Evolutionary conservation across 2,329 filamentous ascomycete species (phyloP).

Genomic region (Penicillium brevicompactum): DNA sequence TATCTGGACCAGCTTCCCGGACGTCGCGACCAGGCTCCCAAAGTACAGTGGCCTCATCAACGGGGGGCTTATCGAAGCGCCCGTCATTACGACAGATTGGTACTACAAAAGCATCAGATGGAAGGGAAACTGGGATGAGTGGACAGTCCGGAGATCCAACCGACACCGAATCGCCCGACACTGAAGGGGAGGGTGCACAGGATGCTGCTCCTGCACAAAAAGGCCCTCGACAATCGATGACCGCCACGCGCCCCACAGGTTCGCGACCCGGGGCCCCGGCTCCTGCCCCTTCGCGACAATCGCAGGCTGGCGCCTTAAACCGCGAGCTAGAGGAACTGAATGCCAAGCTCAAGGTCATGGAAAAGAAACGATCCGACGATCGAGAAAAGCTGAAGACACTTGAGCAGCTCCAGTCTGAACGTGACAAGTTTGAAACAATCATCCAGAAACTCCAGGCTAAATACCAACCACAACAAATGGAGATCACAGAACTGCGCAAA

Average conservation of each 20-base stretch:
- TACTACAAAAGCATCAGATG: slow-evolving; percentile 30
- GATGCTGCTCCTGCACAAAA: slow-evolving; percentile 24
- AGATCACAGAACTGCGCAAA: slow-evolving; percentile 74
- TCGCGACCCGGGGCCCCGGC: slow-evolving; percentile 32
- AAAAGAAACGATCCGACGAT: slow-evolving; percentile 84
- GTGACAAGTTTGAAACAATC: slow-evolving; percentile 66
- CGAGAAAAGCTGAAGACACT: slow-evolving; percentile 79
- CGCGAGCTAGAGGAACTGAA: slow-evolving; percentile 85
- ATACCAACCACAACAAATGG: slow-evolving; percentile 80
- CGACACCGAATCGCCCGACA: slow-evolving; percentile 30
- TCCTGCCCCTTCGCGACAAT: slow-evolving; percentile 44
- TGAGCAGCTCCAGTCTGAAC: slow-evolving; percentile 68
- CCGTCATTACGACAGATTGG: slow-evolving; percentile 34
- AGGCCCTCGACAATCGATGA: slow-evolving; percentile 25
- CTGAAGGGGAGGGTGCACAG: slow-evolving; percentile 24
- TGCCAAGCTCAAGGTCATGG: slow-evolving; percentile 80
- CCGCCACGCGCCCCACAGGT: slow-evolving; percentile 25
- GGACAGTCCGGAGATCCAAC: slow-evolving; percentile 32
- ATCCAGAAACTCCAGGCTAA: slow-evolving; percentile 91
- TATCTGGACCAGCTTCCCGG: slow-evolving; percentile 36
- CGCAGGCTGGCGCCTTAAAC: slow-evolving; percentile 52
- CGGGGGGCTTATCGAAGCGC: slow-evolving; percentile 33
- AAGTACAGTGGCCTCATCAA: slow-evolving; percentile 23
- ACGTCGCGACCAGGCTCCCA: slow-evolving; percentile 36
- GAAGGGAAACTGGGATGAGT: slow-evolving; percentile 27